Evolutionary conservation across 768 basidiomycete species (phyloP), one percentile per base, ranked within the genome.

Genomic region (Tulasnella sp.): DNA sequence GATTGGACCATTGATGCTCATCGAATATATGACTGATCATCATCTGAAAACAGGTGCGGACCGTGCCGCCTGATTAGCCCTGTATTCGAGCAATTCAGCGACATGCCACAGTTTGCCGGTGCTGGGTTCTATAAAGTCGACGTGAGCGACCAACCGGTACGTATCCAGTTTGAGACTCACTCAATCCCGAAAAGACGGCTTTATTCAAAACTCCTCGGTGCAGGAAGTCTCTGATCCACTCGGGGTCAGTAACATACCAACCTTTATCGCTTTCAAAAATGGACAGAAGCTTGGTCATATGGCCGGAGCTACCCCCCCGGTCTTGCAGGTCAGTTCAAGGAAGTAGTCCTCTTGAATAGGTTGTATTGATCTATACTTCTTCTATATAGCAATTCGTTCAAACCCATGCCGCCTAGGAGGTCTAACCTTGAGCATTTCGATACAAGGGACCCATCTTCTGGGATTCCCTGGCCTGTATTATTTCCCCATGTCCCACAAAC

Each of bases 11-110:
- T 8, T 64, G n/a, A 3, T 12, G 58, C 58, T 1, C 12, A 14
- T 9, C 9, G n/a, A 42, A 8, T 8, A 8, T 42, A 8, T 42
- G 9, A 17, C 42, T 42, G 42, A 42, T 17, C 17, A 54, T 42
- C 17, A 29, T 3, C 22, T 5, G 12, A 39, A 68, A 25, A 19
- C 29, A 39, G 69, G 69, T 75, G 74, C 68, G 74, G 74, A 29
- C 74, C 74, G 6, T 75, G 74, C 71, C 31, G 67, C 12, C n/a
- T 75, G 74, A 75, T 75, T 31, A 67, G 40, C 15, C 73, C 73
- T 5, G 17, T 74, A 31, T 74, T 74, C 71, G 73, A 74, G 34
- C 7, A 31, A n/a, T 19, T 49, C 25, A 22, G 29, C 42, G 42
- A 42, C n/a, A n/a, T n/a, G 31, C 12, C 31, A 15, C 19, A 49